Base-by-base conservation (phyloP, 164 flowering plant genomes). In the Nymphaea colorata region DNA sequence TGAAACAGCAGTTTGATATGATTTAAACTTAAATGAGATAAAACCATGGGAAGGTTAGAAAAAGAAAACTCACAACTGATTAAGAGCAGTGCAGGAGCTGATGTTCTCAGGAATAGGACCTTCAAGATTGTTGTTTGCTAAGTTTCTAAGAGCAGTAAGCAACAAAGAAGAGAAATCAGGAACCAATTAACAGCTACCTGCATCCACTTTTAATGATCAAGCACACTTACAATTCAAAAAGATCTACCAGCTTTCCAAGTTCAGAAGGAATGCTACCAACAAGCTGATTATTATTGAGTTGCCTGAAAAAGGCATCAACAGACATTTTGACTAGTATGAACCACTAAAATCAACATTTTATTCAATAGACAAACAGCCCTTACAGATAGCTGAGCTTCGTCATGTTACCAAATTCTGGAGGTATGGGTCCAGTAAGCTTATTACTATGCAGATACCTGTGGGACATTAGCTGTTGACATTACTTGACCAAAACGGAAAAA, bases 371-470 rank as follows among this genome's bases (percentile, higher is more conserved):
- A 61, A n/a, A n/a, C 63, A 8, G 63, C 16, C 41, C 89, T 86
- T 60, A 93, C 98, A 93, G 70, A 71, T 93, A 93, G 77, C 98
- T 91, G 5, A 93, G 93, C 67, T 82, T 89, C 41, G 98, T 81
- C 98, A 93, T 91, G 69, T 91, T 91, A 51, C 98, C 98, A 43
- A 93, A 86, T 78, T 93, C 98, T 2, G 93, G 90, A 18, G 98
- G 98, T 67, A 93, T 93, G 43, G 78, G 76, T 10, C 97, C 98
- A n/a, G 84, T 82, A 55, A 91, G 85, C 73, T 83, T 87, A 74
- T 93, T 93, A 2, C 98, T 89, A 75, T 93, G 97, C 25, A 93
- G 88, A 57, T 93, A 93, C 76, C 98, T 93, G 67, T 12, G 2
- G 4, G 16, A 42, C 5, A 4, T 47, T 6, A 12, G 55, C 12